These are phyloP conservation scores for Penicillium sp. DNA, from an alignment of 2,329 filamentous ascomycete species.

Conservation along the genomic window DNA sequence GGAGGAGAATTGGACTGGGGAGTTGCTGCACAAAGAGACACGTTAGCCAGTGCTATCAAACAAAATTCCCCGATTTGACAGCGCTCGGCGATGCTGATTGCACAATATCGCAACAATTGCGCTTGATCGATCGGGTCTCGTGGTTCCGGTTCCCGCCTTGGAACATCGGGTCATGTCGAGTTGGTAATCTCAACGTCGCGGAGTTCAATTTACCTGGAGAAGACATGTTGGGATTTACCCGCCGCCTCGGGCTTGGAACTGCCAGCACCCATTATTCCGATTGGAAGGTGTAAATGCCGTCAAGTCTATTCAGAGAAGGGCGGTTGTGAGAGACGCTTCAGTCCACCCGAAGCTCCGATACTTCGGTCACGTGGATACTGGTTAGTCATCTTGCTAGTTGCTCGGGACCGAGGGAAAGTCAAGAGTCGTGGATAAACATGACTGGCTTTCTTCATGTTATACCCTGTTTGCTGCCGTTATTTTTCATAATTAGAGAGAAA, in stretches of 20 bases:
- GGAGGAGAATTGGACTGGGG: slow-evolving; percentile 73
- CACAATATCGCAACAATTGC: neutral
- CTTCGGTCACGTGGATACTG: slow-evolving; percentile 24
- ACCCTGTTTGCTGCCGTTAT: too few relatives aligned
- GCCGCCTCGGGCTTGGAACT: slow-evolving; percentile 62
- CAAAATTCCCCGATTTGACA: slow-evolving; percentile 1
- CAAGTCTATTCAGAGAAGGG: slow-evolving; percentile 23
- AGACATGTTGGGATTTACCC: slow-evolving; percentile 60
- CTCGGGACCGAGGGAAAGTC: too few relatives aligned
- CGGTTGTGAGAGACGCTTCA: slow-evolving; percentile 20
- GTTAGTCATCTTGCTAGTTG: slow-evolving; percentile 11
- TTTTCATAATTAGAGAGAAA: too few relatives aligned
- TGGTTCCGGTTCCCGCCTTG: slow-evolving; percentile 18
- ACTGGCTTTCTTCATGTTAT: too few relatives aligned
- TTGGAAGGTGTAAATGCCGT: slow-evolving; percentile 20
- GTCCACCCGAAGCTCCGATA: slow-evolving; percentile 30
- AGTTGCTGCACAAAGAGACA: slow-evolving; percentile 36
- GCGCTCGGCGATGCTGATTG: neutral
- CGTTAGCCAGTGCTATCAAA: slow-evolving; percentile 15
- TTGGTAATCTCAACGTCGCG: slow-evolving; percentile 2
- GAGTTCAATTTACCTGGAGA: slow-evolving; percentile 55
- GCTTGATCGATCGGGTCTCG: slow-evolving; percentile 8
- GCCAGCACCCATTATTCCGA: slow-evolving; percentile 61
- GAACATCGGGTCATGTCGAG: neutral
- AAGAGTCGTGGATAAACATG: too few relatives aligned